Base-by-base conservation (phyloP, 495 filamentous ascomycete species). In the Hypoxylon lenormandii region DNA sequence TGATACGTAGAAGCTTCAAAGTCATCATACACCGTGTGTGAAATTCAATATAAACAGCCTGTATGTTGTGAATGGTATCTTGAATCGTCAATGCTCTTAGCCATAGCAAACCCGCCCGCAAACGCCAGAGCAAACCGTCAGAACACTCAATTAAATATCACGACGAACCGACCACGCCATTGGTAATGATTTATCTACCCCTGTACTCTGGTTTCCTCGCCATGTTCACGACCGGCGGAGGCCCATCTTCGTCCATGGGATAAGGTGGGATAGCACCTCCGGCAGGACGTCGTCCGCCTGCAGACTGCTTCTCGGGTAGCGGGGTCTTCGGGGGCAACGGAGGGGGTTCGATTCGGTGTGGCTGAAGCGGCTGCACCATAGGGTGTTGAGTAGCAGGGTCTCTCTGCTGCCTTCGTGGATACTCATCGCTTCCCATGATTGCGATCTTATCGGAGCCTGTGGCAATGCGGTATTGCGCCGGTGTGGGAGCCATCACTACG, bases 321-420 rank as follows among this genome's bases (percentile, higher is more conserved):
- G 92, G 92, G 0, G 91, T 96, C 77, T 95, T 95, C 10, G 93
- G 92, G 8, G 93, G 93, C 19, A 94, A 72, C 0, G 93, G 93
- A 33, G 93, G 93, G 0, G 92, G 89, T 63, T 83, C 81, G 40
- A 81, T 82, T 16, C 78, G 80, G 42, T 78, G 61, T 70, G 61
- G 88, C 80, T 70, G 76, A 66, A 69, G 76, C 80, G 87, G 54
- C 74, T 77, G 37, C 76, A 78, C 33, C 50, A 72, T 56, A 52
- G 83, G n/a, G n/a, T n/a, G 80, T 26, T 79, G 76, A 42, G 36
- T 12, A 7, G 49, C 40, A 7, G 52, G 51, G 19, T 70, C 67
- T 16, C 56, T 60, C 19, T 74, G 81, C 72, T 77, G 77, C 43
- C 83, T 81, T 57, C 83, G 80, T 3, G 83, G 82, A 52, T 84